Base-by-base conservation (phyloP, 2,329 filamentous ascomycete species). In the Madurella fahalii region DNA sequence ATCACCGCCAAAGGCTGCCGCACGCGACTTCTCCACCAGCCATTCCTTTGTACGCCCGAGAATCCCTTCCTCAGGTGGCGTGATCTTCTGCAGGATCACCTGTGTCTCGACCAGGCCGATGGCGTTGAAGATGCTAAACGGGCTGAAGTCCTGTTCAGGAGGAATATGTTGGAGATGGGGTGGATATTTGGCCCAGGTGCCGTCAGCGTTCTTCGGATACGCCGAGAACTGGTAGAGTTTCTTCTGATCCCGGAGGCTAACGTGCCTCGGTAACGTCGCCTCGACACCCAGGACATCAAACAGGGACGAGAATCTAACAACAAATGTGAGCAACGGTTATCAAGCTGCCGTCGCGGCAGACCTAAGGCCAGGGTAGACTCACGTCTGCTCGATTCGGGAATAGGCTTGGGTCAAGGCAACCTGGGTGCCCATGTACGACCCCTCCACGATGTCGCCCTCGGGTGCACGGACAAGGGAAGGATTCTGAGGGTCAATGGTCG, bases 341-440 rank as follows among this genome's bases (percentile, higher is more conserved):
- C 9, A 13, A 42, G 18, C 8, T 4, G 2, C 5, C 15, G 11
- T 7, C 37, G 18, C 41, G 44, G 43, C 15, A 47, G 13, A n/a
- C 3, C 34, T 50, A 9, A 15, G 30, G 12, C 9, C 11, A 15
- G 12, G n/a, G 5, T 0, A 30, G 12, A 30, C 66, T 62, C 40
- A 70, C 68, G 63, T 69, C 43, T 67, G 66, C 61, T 71, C 69
- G 47, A 71, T 69, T 13, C 66, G 63, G 11, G 63, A 60, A 48
- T 71, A 71, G 0, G 67, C 61, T n/a, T 71, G 66, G 0, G 68
- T 70, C 20, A 71, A 25, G 9, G 68, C 68, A 13, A 69, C 63
- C 40, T 71, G 69, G 0, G 69, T 70, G 7, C 68, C 69, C 5
- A 63, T 52, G 49, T 71, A 71, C 2, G 67, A 69, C 1, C 68